Percentiles rank a stretch among this genome's conserved stretches.
phyloP scores from a whole-genome alignment of 2,329 filamentous ascomycete genomes.

The Ophiosphaerella korrae region DNA sequence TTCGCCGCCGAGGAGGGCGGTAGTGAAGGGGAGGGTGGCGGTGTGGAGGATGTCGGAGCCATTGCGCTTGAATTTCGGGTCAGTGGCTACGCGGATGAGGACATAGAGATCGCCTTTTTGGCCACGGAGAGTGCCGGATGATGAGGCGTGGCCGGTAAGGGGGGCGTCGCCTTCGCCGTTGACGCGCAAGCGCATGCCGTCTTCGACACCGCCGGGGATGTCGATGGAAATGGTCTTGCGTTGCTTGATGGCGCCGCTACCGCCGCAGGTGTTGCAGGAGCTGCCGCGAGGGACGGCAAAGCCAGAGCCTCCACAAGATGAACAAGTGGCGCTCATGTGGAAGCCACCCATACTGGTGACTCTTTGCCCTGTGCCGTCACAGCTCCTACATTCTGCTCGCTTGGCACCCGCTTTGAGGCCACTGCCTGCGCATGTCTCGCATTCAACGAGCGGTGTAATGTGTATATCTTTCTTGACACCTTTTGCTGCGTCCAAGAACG shows the following conservation, averaged over 20 bases:
- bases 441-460: conserved; percentile 80
- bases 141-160: conserved; percentile 70
- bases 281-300: conserved; percentile 75
- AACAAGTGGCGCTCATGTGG: conserved; percentile 92
- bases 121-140: conserved; percentile 63
- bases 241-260: conserved; percentile 83
- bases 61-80: conserved; percentile 84
- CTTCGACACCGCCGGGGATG: conserved; percentile 93
- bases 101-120: conserved; percentile 89
- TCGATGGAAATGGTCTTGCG: conserved; percentile 84
- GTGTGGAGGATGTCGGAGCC: conserved; percentile 94
- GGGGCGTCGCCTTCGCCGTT: conserved; percentile 87
- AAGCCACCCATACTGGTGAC: conserved; percentile 94
- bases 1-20: conserved; percentile 88
- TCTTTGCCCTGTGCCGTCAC: conserved; percentile 83
- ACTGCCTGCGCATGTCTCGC: conserved; percentile 80
- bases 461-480: conserved; percentile 86
- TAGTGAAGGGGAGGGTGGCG: conserved; percentile 87
- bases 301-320: conserved; percentile 79
- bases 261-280: conserved; percentile 79
- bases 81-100: conserved; percentile 84
- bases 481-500: conserved; percentile 95
- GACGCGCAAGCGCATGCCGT: conserved; percentile 90
- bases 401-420: conserved; percentile 83
- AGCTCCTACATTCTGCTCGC: conserved; percentile 74